A percentile compares a stretch with the other conserved stretches of the same genome.
These are phyloP conservation scores for Cytospora leucostoma DNA, from an alignment of 2,329 filamentous ascomycete species.

Conservation along the genomic window DNA sequence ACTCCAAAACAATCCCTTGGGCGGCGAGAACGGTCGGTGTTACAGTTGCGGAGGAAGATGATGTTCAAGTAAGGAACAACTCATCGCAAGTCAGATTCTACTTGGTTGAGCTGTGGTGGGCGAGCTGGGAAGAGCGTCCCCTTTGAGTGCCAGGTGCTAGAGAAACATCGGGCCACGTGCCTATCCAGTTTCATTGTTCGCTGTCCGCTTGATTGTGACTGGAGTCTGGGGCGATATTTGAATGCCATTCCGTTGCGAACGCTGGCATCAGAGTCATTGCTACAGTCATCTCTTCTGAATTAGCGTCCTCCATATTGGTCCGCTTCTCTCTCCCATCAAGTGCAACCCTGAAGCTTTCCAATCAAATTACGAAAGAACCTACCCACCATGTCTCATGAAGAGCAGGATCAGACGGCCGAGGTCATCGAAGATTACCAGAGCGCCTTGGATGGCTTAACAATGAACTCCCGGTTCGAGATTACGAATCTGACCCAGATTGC, in stretches of 20 bases:
- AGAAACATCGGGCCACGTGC: conserved; percentile 22
- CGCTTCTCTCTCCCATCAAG: conserved; percentile 4
- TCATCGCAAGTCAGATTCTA: conserved; percentile 19
- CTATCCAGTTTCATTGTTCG: conserved; percentile 19
- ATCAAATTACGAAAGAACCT: conserved; percentile 1
- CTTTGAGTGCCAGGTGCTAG: conserved; percentile 12
- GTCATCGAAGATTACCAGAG: conserved; percentile 94
- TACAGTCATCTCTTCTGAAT: conserved; percentile 1
- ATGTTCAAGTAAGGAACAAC: conserved; percentile 15
- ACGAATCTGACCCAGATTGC: conserved; percentile 97
- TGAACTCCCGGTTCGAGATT: conserved; percentile 93
- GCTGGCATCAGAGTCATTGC: conserved; percentile 4
- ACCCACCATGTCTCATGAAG: conserved; percentile 50
- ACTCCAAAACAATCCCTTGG: neutral
- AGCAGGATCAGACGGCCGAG: conserved; percentile 66
- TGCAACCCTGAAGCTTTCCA: conserved; percentile 15
- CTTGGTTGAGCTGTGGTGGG: conserved; percentile 21
- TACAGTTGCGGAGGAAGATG: conserved; percentile 11
- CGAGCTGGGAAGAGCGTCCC: conserved; percentile 17
- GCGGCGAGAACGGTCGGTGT: neutral
- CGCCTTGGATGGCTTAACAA: conserved; percentile 86
- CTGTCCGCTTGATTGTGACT: conserved; percentile 21
- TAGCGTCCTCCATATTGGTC: conserved; percentile 5
- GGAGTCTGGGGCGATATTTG: conserved; percentile 9
- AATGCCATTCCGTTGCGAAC: conserved; percentile 12